Evolutionary conservation across 2,329 filamentous ascomycete species (phyloP).

Genomic region (Penicillium aurantiogriseum): DNA sequence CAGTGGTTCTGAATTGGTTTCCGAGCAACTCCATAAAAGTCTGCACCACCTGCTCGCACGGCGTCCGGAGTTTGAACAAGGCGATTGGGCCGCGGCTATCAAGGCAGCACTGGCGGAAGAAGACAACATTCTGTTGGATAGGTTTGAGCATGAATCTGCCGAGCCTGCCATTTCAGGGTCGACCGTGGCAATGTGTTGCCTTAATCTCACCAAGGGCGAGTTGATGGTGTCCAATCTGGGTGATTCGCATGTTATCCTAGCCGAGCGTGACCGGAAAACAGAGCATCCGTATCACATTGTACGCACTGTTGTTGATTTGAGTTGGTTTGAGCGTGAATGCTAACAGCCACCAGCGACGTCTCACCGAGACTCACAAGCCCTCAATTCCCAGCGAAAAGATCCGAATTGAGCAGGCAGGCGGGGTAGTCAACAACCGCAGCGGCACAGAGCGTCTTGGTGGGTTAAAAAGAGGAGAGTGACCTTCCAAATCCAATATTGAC

Average conservation of each 20-base stretch:
- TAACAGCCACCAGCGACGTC: slow-evolving; percentile 28
- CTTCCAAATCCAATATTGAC: neutral
- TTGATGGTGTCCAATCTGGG: slow-evolving; percentile 36
- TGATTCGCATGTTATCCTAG: slow-evolving; percentile 37
- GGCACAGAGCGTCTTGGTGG: slow-evolving; percentile 34
- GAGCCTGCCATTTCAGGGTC: slow-evolving; percentile 34
- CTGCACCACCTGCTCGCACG: slow-evolving; percentile 28
- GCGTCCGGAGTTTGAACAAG: slow-evolving; percentile 31
- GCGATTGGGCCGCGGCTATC: slow-evolving; percentile 33
- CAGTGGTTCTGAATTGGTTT: slow-evolving; percentile 34
- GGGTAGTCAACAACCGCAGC: slow-evolving; percentile 23
- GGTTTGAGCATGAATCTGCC: slow-evolving; percentile 24
- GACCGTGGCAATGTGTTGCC: slow-evolving; percentile 35
- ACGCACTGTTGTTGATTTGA: neutral
- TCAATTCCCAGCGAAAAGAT: slow-evolving; percentile 27
- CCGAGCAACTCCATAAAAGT: slow-evolving; percentile 33
- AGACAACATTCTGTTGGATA: slow-evolving; percentile 29
- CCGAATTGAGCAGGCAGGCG: slow-evolving; percentile 36
- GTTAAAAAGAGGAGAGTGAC: neutral
- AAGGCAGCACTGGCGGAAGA: slow-evolving; percentile 31
- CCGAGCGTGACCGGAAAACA: slow-evolving; percentile 29
- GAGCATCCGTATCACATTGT: slow-evolving; percentile 29
- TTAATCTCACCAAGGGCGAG: slow-evolving; percentile 34
- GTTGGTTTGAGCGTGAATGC: neutral
- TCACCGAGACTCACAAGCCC: slow-evolving; percentile 36